Conservation (phyloP, 805 yeast genomes). For the Saccharomycopsis malanga region DNA sequence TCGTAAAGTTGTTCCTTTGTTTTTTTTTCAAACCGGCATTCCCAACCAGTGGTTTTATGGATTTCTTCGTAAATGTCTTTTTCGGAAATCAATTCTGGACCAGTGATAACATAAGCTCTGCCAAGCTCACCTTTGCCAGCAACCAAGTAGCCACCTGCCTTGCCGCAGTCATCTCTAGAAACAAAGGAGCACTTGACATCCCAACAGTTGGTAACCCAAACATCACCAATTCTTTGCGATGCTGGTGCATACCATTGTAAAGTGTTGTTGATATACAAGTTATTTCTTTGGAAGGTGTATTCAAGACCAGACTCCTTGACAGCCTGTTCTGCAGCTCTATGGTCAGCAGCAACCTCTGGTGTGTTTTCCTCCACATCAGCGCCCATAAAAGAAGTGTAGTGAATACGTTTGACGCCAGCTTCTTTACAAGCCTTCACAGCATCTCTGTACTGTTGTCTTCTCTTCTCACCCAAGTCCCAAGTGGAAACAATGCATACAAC, state of each 20-base stretch:
- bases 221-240: conserved; percentile 14
- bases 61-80: conserved; percentile 13
- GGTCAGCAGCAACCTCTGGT: conserved; percentile 18
- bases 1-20: conserved; percentile 17
- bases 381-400: conserved; percentile 19
- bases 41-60: conserved; percentile 16
- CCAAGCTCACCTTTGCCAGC: conserved; percentile 17
- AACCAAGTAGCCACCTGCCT: conserved; percentile 12
- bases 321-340: conserved; percentile 14
- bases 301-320: conserved; percentile 11
- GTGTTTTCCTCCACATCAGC: conserved; percentile 17
- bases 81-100: conserved; percentile 15
- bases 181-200: conserved; percentile 12
- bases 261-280: conserved; percentile 12
- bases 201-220: conserved; percentile 16
- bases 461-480: conserved; percentile 16
- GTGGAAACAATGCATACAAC: conserved; percentile 15
- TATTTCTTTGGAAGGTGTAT: conserved; percentile 16
- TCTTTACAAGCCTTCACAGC: conserved; percentile 13
- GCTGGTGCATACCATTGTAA: conserved; percentile 17
- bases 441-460: conserved; percentile 15
- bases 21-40: conserved; percentile 14
- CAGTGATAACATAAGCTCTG: conserved; percentile 11
- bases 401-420: conserved; percentile 14
- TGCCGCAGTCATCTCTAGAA: conserved; percentile 17